Conservation (phyloP, 2,329 filamentous ascomycete species). For the Xylariaceae sp. region DNA sequence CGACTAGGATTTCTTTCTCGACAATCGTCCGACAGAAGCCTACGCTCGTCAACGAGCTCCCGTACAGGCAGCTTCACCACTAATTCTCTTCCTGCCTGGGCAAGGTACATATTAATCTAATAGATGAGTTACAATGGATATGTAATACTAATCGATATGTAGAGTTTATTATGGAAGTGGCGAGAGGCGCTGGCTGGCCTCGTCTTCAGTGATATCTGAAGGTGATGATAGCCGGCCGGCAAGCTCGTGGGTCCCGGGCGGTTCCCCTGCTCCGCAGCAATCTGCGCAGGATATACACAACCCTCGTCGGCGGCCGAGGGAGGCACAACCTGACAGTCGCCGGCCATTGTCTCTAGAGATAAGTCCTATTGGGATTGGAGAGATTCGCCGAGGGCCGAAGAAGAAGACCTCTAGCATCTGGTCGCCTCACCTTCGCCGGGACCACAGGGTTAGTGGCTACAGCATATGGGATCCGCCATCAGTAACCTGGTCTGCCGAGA, state of each 20-base stretch:
- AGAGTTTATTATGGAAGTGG: slow-evolving; percentile 75
- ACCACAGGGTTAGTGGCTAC: slow-evolving; percentile 62
- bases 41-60: slow-evolving; percentile 59
- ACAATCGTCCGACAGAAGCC: slow-evolving; percentile 56
- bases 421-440: slow-evolving; percentile 74
- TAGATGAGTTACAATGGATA: not conserved
- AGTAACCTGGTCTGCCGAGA: slow-evolving; percentile 67
- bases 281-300: slow-evolving; percentile 45
- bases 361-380: slow-evolving; percentile 33
- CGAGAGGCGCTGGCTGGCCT: slow-evolving; percentile 59
- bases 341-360: slow-evolving; percentile 54
- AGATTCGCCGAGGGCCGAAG: slow-evolving; percentile 42
- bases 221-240: slow-evolving; percentile 54
- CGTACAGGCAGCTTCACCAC: slow-evolving; percentile 53
- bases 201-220: slow-evolving; percentile 55
- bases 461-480: slow-evolving; percentile 78
- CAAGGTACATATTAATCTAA: slow-evolving; percentile 46
- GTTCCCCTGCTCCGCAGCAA: slow-evolving; percentile 57
- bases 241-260: slow-evolving; percentile 51
- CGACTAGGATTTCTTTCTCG: slow-evolving; percentile 59
- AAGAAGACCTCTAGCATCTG: slow-evolving; percentile 68
- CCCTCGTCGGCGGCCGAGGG: slow-evolving; percentile 41
- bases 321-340: slow-evolving; percentile 38
- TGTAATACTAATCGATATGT: slow-evolving; percentile 32
- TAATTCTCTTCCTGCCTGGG: slow-evolving; percentile 59